These are phyloP conservation scores for Colletotrichum eleusines DNA, from an alignment of 2,329 filamentous ascomycete genomes.

Conservation along the genomic window DNA sequence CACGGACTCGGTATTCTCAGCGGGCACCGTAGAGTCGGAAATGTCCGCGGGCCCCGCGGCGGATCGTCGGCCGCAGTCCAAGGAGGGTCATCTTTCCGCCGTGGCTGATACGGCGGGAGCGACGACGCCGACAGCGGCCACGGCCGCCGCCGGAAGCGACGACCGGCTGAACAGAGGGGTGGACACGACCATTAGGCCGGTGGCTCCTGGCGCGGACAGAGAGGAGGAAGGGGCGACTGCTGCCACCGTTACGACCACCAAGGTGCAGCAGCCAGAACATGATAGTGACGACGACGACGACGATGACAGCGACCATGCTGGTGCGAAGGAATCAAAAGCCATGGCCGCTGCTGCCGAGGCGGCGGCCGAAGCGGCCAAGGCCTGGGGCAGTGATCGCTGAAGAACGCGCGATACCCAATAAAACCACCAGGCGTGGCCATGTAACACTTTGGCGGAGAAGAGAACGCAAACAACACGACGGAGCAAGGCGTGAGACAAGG, in stretches of 20 bases:
- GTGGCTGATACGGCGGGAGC: neutral
- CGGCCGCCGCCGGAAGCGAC: neutral
- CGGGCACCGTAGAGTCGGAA: conserved; percentile 42
- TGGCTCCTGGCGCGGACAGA: neutral
- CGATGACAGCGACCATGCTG: conserved; percentile 4
- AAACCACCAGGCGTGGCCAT: neutral
- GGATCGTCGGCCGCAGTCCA: conserved; percentile 28
- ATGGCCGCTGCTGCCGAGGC: conserved; percentile 36
- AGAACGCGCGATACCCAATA: neutral
- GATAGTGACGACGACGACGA: conserved; percentile 24
- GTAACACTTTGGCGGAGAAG: neutral
- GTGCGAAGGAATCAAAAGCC: conserved; percentile 20
- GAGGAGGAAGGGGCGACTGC: neutral
- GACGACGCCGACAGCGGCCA: neutral
- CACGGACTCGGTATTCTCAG: conserved; percentile 60
- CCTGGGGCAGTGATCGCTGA: conserved; percentile 22
- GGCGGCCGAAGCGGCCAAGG: conserved; percentile 38
- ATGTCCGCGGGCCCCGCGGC: conserved; percentile 22
- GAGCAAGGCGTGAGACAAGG: neutral
- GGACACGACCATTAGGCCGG: neutral
- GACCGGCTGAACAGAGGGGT: conserved; percentile 1
- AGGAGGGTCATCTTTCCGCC: conserved; percentile 9
- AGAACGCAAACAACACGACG: neutral
- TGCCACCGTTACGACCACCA: neutral
- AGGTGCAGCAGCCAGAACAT: conserved; percentile 7